Evolutionary conservation across 2,329 filamentous ascomycete species (phyloP).

Genomic region (Diplodia seriata): DNA sequence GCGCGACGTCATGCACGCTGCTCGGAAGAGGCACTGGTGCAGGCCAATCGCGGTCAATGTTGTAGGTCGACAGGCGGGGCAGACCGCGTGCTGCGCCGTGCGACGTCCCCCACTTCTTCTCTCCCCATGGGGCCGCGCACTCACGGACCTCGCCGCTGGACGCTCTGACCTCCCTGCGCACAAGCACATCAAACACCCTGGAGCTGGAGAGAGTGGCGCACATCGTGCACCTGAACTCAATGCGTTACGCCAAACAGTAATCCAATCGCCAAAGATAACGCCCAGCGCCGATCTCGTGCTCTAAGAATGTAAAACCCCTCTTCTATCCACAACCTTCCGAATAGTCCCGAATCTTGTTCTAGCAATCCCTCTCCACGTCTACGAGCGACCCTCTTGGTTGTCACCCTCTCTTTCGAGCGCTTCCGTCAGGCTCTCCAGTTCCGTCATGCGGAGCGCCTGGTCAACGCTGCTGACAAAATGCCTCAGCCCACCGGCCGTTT

Average conservation of each 20-base stretch:
- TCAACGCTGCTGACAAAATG: constrained; percentile 86
- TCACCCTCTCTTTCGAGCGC: constrained; percentile 4
- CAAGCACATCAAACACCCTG: background rate
- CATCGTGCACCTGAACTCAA: too few relatives aligned
- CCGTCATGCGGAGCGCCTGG: constrained; percentile 81
- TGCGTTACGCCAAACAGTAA: background rate
- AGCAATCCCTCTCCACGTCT: background rate
- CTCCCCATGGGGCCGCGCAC: constrained; percentile 16
- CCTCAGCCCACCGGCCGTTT: constrained; percentile 75
- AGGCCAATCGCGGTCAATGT: background rate
- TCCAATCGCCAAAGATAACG: background rate
- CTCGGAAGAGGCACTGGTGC: background rate
- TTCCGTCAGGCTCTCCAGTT: constrained; percentile 65
- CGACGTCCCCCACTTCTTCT: background rate
- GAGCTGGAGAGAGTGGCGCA: too few relatives aligned
- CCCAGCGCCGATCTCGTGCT: background rate
- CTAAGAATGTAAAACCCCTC: background rate
- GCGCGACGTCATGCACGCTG: background rate
- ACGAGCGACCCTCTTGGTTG: background rate
- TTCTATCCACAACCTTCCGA: background rate
- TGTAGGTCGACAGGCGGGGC: too few relatives aligned
- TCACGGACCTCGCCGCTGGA: constrained; percentile 6
- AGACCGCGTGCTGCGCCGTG: constrained; percentile 15
- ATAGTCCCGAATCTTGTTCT: background rate
- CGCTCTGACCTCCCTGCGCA: background rate